A percentile compares a stretch with the other conserved stretches of the same genome.
These are phyloP conservation scores for Miscanthus sacchariflorus DNA, from an alignment of 202 grass and related monocot genomes.

Conservation along the genomic window DNA sequence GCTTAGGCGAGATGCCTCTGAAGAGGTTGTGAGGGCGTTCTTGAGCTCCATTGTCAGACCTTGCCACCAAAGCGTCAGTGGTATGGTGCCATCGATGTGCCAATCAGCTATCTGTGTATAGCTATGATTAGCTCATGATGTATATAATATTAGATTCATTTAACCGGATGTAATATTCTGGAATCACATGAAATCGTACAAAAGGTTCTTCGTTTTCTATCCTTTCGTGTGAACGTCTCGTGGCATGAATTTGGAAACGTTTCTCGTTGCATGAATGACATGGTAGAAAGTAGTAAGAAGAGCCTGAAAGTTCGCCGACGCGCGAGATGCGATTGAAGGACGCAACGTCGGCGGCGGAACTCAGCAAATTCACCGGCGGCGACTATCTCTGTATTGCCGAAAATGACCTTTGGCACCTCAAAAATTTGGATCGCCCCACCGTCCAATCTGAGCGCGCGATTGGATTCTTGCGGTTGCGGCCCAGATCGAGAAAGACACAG, in stretches of 20 bases:
- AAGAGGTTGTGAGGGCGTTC: conserved; percentile 52
- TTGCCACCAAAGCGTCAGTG: conserved; percentile 34
- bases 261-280: background rate
- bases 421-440: too few species aligned
- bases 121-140: conserved; percentile 37
- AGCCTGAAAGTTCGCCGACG: background rate
- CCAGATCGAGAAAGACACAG: background rate
- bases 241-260: too few species aligned
- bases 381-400: too few species aligned
- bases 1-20: conserved; percentile 46
- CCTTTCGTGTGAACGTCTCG: background rate
- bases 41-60: conserved; percentile 48
- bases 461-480: background rate
- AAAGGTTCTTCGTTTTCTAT: background rate
- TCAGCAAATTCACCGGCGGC: too few species aligned
- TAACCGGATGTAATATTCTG: background rate
- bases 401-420: too few species aligned
- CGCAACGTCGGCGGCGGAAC: too few species aligned
- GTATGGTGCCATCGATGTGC: background rate
- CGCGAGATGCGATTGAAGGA: background rate
- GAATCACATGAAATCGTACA: background rate
- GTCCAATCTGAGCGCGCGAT: background rate
- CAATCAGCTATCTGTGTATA: conserved; percentile 39
- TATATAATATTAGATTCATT: background rate
- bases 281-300: background rate